Evolutionary conservation across 345 rosid species (phyloP).

Genomic region (Populus simonii): DNA sequence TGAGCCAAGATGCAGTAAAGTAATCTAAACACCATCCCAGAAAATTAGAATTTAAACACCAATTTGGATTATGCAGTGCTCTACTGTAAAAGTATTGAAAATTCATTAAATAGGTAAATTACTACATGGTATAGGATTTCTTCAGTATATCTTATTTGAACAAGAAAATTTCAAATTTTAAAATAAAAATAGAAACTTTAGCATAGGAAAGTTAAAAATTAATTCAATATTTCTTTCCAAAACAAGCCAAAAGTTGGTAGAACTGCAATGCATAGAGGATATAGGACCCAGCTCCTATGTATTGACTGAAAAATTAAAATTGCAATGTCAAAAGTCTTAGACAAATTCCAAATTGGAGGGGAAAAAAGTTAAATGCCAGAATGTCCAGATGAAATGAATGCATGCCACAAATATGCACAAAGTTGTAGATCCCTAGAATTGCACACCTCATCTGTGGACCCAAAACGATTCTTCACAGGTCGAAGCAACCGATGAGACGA

Average conservation of each 20-base stretch:
- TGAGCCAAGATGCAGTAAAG: not conserved
- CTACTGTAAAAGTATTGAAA: not conserved
- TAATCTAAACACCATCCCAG: not conserved
- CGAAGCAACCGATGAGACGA: conserved; percentile 87
- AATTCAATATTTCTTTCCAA: not conserved
- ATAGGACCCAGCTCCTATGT: not conserved
- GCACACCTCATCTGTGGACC: conserved; percentile 86
- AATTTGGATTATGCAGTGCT: not conserved
- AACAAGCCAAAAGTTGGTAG: not conserved
- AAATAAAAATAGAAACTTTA: not conserved
- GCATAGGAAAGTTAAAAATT: not conserved
- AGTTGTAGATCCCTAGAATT: not conserved
- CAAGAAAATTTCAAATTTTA: not conserved
- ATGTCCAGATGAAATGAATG: not conserved
- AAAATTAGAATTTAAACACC: not conserved
- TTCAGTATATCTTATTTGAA: not conserved
- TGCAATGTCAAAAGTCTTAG: not conserved
- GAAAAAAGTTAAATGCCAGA: not conserved
- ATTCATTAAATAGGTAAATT: not conserved
- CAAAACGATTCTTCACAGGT: conserved; percentile 90
- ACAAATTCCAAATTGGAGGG: not conserved
- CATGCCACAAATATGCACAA: not conserved
- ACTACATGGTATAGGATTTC: not conserved
- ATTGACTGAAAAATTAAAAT: not conserved
- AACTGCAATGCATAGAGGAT: not conserved